Base-by-base conservation (phyloP, 176 grass and related monocot genomes). In the Eragrostis curvula region DNA sequence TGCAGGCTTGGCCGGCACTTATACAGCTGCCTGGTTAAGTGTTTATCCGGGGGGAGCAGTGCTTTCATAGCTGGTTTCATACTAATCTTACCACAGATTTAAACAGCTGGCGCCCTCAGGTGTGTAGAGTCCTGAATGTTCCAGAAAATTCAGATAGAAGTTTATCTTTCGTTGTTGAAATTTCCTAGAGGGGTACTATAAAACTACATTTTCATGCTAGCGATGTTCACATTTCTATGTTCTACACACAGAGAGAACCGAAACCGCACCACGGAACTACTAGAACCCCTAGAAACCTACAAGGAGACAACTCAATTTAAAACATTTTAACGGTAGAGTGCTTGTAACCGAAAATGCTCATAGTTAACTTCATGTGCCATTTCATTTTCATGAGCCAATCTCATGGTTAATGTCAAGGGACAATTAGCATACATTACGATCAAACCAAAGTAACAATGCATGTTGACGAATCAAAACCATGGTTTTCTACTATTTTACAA, bases 1-100 rank as follows among this genome's bases (percentile, higher is more conserved):
- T 12, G 56, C 36, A 11, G 41, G 55, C 28, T 81, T 85, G 77
- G 77, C 77, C 82, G 82, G 82, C 77, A 75, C 63, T 75, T 75
- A 75, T 75, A 75, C 50, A 52, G 83, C 83, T 63, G 55, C 60
- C 56, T 40, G n/a, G 49, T 68, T 14, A 39, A 47, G 55, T 71
- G 66, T 21, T 60, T 50, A 69, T 61, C 20, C 25, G 32, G 70
- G 16, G 20, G 3, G 30, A 8, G 13, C 41, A 1, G 15, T 78
- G 25, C 29, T 73, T 18, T 5, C 6, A 15, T 61, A 68, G 15
- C 30, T 41, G 14, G 25, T 64, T 52, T 24, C 25, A 41, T 77
- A 12, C 40, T 8, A 36, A 45, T 70, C 43, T 70, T 40, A 39
- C 73, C n/a, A 8, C 67, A 45, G 9, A 70, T 81, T 45, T 57